Evolutionary conservation across 345 rosid species (phyloP), one percentile per base, ranked within the genome.

Genomic region (Psidium friedrichsthalianum): DNA sequence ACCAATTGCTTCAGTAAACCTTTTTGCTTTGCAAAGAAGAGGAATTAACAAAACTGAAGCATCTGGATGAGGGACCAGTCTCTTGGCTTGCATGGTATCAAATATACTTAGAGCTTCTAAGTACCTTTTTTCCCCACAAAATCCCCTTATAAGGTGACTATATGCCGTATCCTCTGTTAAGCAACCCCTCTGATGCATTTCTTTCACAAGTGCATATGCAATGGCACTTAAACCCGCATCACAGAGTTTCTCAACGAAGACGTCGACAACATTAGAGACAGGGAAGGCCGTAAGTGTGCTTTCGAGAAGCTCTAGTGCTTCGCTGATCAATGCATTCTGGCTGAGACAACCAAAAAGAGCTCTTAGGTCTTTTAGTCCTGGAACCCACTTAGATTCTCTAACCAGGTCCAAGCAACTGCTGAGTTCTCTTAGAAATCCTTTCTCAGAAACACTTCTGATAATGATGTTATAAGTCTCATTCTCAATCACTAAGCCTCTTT

Each of bases 221-320:
- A 86, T 57, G 81, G 85, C 84, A 51, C 92, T 87, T 87, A 88
- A 91, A 86, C 93, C 95, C 24, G 90, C 64, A 85, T 52, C 59
- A 61, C 91, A 94, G 29, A 94, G 90, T 87, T 90, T 92, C 89
- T 93, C 95, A 9, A 93, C 82, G 51, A 93, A 94, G 51, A 89
- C 25, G 22, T 84, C 86, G 82, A 85, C 90, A 40, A 91, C 51
- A 86, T 89, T 90, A 42, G 86, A 90, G 56, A 85, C 82, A 84
- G 92, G 91, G 85, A 85, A 51, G 58, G 49, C 87, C 59, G 57
- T 86, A 69, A 91, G 85, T 90, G 93, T 81, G 86, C 86, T 88
- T 85, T 95, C 94, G 42, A 92, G 87, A 91, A 96, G 92, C 92
- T 92, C 90, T n/a, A 91, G 16, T 83, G 91, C 90, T 90, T 94